Conservation (phyloP, 768 basidiomycete genomes). For the Hericium coralloides region DNA sequence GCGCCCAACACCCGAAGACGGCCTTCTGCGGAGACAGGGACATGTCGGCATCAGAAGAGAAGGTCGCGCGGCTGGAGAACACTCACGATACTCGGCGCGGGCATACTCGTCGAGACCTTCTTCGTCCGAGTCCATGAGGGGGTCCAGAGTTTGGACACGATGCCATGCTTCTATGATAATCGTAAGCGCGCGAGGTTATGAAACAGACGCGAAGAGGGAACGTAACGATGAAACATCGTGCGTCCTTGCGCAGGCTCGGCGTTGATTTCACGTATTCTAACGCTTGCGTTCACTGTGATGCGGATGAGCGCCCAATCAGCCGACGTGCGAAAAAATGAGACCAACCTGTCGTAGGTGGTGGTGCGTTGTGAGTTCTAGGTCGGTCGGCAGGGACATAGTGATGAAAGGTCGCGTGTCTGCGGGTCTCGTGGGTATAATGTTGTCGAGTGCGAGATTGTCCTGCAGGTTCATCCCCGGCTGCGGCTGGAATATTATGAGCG, state of each 20-base stretch:
- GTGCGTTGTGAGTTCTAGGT: conserved; percentile 1
- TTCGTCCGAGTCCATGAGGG: conserved; percentile 65
- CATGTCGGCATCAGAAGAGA: neutral
- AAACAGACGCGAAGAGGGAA: neutral
- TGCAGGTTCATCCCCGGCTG: conserved; percentile 5
- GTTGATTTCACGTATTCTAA: conserved; percentile 5
- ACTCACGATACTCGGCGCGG: conserved; percentile 58
- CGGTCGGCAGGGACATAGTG: conserved; percentile 14
- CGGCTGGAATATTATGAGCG: too few species aligned
- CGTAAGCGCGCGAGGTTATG: neutral
- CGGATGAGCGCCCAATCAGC: neutral
- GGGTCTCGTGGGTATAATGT: conserved; percentile 11
- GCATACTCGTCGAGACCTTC: conserved; percentile 57
- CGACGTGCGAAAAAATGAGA: neutral
- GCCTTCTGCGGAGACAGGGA: conserved; percentile 4
- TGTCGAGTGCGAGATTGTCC: conserved; percentile 11
- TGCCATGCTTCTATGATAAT: conserved; percentile 61
- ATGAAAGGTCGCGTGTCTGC: conserved; percentile 13
- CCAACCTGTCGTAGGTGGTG: conserved; percentile 10
- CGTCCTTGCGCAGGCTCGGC: conserved; percentile 16
- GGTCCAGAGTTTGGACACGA: conserved; percentile 50
- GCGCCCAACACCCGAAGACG: conserved; percentile 13
- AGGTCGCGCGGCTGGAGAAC: neutral
- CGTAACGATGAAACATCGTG: conserved; percentile 37
- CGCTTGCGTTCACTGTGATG: conserved; percentile 7